phyloP scores from a whole-genome alignment of 2,329 filamentous ascomycete species.

The Fusarium euwallaceae region DNA sequence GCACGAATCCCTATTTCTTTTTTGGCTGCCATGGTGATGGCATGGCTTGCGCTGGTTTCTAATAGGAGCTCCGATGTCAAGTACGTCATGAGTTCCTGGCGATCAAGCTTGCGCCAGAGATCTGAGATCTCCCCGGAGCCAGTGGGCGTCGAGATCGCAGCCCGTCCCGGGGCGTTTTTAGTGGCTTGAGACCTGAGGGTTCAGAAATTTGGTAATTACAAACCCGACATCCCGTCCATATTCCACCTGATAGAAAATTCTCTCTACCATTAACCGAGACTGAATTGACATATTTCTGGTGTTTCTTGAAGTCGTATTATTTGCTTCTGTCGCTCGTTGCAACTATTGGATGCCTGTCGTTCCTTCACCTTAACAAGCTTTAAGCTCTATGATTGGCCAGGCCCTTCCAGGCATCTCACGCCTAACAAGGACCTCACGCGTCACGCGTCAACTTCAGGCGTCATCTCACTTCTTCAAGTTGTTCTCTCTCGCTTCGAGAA shows the following conservation, averaged over 20 bases:
- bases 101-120: conserved; percentile 46
- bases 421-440: conserved; percentile 12
- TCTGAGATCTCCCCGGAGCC: conserved; percentile 35
- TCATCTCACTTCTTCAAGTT: conserved; percentile 6
- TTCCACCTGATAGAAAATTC: neutral
- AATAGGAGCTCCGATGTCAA: conserved; percentile 46
- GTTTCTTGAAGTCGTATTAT: neutral
- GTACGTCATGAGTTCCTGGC: conserved; percentile 47
- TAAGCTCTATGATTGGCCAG: conserved; percentile 30
- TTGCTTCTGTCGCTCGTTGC: neutral
- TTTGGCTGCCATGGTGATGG: conserved; percentile 38
- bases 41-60: conserved; percentile 34
- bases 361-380: neutral
- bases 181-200: neutral
- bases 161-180: neutral
- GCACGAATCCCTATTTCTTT: conserved; percentile 11
- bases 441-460: conserved; percentile 40
- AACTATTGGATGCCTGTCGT: neutral
- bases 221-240: neutral
- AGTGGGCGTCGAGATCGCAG: conserved; percentile 4
- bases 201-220: neutral
- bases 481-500: conserved; percentile 38
- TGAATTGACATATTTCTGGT: neutral
- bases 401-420: conserved; percentile 16
- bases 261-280: neutral